phyloP scores from a whole-genome alignment of 768 basidiomycete species.

The Lepiota brunneoincarnata region DNA sequence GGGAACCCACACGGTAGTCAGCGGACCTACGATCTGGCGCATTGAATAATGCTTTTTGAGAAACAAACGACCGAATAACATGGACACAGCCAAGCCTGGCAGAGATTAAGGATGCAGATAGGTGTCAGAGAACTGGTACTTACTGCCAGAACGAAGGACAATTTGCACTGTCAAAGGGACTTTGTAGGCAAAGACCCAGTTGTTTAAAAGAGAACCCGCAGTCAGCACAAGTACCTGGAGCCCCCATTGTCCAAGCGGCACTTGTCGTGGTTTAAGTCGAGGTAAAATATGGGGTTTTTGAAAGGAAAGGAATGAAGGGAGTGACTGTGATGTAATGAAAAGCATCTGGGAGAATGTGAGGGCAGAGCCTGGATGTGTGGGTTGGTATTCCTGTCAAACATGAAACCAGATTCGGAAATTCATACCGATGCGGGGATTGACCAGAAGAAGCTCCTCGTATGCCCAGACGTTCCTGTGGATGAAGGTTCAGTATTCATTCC shows the following conservation, averaged over 20 bases:
- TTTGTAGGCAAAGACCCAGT: conserved; percentile 75
- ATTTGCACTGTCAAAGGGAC: conserved; percentile 80
- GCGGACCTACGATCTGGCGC: conserved; percentile 54
- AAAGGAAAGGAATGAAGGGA: conserved; percentile 60
- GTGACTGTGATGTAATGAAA: conserved; percentile 67
- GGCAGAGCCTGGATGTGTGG: conserved; percentile 55
- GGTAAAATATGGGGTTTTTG: conserved; percentile 35
- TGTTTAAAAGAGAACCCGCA: conserved; percentile 70
- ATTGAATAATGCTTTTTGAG: conserved; percentile 56
- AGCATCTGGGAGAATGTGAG: conserved; percentile 84
- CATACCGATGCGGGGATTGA: conserved; percentile 68
- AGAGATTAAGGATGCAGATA: not conserved
- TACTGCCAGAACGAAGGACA: conserved; percentile 82
- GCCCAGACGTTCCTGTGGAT: conserved; percentile 69
- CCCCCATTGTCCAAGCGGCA: conserved; percentile 67
- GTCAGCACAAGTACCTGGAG: conserved; percentile 69
- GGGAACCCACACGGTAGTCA: not conserved
- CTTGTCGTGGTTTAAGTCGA: conserved; percentile 59
- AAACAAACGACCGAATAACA: conserved; percentile 66
- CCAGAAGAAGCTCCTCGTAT: conserved; percentile 69
- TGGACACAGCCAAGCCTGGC: conserved; percentile 71
- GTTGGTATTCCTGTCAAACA: not conserved
- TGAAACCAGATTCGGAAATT: conserved; percentile 11
- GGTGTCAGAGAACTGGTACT: conserved; percentile 11
- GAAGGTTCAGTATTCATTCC: not conserved